Conservation (phyloP, 208 protist species). For the Acanthamoeba triangularis region DNA sequence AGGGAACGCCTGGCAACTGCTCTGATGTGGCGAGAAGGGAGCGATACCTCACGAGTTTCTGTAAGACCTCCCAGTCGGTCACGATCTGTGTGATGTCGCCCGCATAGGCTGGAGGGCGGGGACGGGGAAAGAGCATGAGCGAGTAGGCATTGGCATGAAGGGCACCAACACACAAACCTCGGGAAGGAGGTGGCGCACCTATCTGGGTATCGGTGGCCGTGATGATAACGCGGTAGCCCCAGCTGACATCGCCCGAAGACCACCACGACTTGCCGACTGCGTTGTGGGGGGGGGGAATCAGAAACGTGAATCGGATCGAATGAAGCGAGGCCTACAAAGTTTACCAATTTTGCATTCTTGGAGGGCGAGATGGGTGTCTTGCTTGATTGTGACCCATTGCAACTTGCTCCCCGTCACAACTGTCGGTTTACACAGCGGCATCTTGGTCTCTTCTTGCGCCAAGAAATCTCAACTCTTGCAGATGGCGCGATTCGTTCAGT, state of each 20-base stretch:
- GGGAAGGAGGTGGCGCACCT: background rate
- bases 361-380: background rate
- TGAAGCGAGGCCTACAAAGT: background rate
- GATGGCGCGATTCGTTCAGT: background rate
- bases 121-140: background rate
- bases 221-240: constrained; percentile 20
- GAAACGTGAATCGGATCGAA: background rate
- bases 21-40: background rate
- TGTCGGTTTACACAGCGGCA: constrained; percentile 21
- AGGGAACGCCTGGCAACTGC: background rate
- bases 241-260: background rate
- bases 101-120: background rate
- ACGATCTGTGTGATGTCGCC: constrained; percentile 49
- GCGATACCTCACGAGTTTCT: background rate
- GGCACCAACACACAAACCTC: background rate
- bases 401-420: background rate
- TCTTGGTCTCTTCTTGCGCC: background rate
- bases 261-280: constrained; percentile 44
- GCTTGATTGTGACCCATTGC: constrained; percentile 28
- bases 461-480: background rate
- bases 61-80: constrained; percentile 24
- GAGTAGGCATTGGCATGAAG: background rate
- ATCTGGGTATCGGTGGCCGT: background rate
- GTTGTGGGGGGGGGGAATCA: background rate
- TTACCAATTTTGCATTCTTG: constrained; percentile 46